Percentiles rank a stretch among this genome's conserved stretches.
Evolutionary conservation across 176 grass and related monocot species (phyloP).

Genomic region (Oryza australiensis): DNA sequence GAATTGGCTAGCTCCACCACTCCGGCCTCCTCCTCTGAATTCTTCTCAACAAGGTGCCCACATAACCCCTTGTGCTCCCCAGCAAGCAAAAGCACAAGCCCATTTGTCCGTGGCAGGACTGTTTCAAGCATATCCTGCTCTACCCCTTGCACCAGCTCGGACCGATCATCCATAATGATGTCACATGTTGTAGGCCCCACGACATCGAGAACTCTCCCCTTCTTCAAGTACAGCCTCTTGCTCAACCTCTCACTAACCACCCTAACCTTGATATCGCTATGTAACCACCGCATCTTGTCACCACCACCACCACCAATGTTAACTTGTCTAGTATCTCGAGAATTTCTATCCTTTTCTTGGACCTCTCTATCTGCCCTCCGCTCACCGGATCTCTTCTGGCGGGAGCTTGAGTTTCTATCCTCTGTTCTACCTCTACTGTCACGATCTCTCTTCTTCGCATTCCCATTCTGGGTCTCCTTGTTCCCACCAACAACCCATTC

Average conservation of each 20-base stretch:
- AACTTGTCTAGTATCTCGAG: slow-evolving; percentile 35
- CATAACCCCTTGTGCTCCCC: slow-evolving; percentile 88
- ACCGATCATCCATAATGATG: slow-evolving; percentile 72
- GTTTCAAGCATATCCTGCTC: slow-evolving; percentile 96
- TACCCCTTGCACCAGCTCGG: slow-evolving; percentile 73
- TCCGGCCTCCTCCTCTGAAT: slow-evolving; percentile 57
- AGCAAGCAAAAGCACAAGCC: slow-evolving; percentile 72
- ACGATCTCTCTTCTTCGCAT: slow-evolving; percentile 48
- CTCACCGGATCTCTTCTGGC: slow-evolving; percentile 44
- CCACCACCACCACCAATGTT: slow-evolving; percentile 1
- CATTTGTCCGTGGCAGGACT: slow-evolving; percentile 73
- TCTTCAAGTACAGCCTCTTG: slow-evolving; percentile 73
- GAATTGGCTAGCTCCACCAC: slow-evolving; percentile 74
- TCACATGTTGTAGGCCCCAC: slow-evolving; percentile 84
- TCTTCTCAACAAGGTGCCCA: slow-evolving; percentile 72
- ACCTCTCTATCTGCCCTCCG: slow-evolving; percentile 32
- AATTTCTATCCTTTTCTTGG: slow-evolving; percentile 44
- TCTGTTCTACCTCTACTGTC: slow-evolving; percentile 29
- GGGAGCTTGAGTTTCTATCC: slow-evolving; percentile 26
- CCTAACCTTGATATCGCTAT: slow-evolving; percentile 86
- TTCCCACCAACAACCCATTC: slow-evolving; percentile 60
- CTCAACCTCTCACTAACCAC: slow-evolving; percentile 75
- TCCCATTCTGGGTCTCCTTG: slow-evolving; percentile 42
- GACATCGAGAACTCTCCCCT: slow-evolving; percentile 83
- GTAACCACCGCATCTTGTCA: slow-evolving; percentile 65